Percentiles rank a stretch among this genome's conserved stretches.
These are phyloP conservation scores for Colletotrichum sp. DNA, from an alignment of 2,329 filamentous ascomycete species.

Conservation along the genomic window DNA sequence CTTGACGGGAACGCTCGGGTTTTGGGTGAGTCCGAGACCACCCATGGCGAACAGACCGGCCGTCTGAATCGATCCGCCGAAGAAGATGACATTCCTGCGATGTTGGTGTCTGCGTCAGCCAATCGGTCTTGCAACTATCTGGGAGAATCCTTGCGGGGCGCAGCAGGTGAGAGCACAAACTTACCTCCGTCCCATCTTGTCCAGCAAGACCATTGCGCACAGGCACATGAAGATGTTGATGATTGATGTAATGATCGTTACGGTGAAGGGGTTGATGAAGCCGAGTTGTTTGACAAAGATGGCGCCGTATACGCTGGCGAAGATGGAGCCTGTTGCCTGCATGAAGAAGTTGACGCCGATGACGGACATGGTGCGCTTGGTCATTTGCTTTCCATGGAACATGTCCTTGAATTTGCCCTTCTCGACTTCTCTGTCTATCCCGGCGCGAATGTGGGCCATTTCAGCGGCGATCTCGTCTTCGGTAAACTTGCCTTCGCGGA, in stretches of 20 bases:
- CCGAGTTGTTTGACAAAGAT: constrained; percentile 32
- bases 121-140: neutral
- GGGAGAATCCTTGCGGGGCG: neutral
- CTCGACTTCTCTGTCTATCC: constrained; percentile 36
- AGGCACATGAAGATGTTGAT: constrained; percentile 23
- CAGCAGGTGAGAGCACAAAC: neutral
- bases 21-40: neutral
- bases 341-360: constrained; percentile 33
- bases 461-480: constrained; percentile 28
- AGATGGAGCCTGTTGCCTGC: constrained; percentile 33
- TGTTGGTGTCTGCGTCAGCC: neutral
- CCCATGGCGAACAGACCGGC: neutral
- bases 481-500: constrained; percentile 27
- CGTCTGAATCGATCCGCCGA: constrained; percentile 3
- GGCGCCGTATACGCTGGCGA: constrained; percentile 33
- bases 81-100: neutral
- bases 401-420: constrained; percentile 38
- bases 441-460: constrained; percentile 6
- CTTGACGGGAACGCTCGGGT: constrained; percentile 22
- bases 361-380: constrained; percentile 28
- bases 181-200: constrained; percentile 22
- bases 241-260: constrained; percentile 23
- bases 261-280: constrained; percentile 31
- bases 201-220: constrained; percentile 21
- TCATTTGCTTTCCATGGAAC: constrained; percentile 25